A percentile compares a stretch with the other conserved stretches of the same genome.
Conservation (phyloP, 345 rosid genomes). For the Moricandia moricandioides region DNA sequence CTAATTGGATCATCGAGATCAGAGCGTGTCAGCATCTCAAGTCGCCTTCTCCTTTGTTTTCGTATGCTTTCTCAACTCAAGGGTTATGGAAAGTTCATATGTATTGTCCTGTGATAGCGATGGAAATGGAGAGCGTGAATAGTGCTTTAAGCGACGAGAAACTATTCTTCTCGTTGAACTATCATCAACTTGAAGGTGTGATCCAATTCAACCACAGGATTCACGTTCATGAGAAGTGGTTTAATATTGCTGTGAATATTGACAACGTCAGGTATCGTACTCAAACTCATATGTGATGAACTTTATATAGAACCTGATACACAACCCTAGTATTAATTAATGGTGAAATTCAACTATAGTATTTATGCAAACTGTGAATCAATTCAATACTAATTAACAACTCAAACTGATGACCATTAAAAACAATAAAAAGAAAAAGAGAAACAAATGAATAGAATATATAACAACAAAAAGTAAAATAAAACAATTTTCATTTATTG, state of each 20-base stretch:
- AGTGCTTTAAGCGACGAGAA: constrained; percentile 53
- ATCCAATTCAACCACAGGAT: constrained; percentile 69
- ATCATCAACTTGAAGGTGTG: constrained; percentile 87
- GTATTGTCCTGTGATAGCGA: constrained; percentile 80
- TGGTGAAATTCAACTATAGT: neutral
- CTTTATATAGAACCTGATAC: neutral
- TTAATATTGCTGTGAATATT: constrained; percentile 55
- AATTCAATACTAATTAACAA: neutral
- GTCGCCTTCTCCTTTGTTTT: constrained; percentile 74
- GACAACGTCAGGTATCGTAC: constrained; percentile 70
- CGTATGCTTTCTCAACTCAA: constrained; percentile 56
- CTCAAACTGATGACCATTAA: neutral
- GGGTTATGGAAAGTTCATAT: constrained; percentile 86
- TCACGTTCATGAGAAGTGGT: constrained; percentile 54
- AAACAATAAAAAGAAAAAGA: neutral
- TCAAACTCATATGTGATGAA: neutral
- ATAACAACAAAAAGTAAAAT: too few relatives aligned
- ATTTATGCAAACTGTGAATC: neutral
- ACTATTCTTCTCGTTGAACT: constrained; percentile 67
- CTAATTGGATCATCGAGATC: constrained; percentile 70
- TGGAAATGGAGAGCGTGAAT: constrained; percentile 57
- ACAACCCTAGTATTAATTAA: neutral
- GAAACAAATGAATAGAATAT: too few relatives aligned
- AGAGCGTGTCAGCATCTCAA: constrained; percentile 41
- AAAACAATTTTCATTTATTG: too few relatives aligned